phyloP scores from a whole-genome alignment of 306 rosid species.

The Amphicarpaea edgeworthii region DNA sequence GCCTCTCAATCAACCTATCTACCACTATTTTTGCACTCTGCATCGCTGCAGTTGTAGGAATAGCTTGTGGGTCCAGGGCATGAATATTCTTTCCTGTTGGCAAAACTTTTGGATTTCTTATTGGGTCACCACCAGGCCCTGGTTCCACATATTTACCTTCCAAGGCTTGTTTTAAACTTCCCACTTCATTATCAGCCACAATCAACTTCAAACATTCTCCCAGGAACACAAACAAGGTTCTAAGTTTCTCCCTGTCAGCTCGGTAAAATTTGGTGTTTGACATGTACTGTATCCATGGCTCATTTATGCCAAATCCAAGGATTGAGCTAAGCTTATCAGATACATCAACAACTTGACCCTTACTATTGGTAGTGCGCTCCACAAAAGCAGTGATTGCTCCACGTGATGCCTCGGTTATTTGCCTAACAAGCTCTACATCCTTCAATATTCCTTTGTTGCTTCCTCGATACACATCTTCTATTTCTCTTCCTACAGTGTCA shows the following conservation, averaged over 20 bases:
- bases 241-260: conserved; percentile 85
- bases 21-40: conserved; percentile 71
- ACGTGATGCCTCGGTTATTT: conserved; percentile 87
- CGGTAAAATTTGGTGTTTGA: conserved; percentile 88
- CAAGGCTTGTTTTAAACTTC: conserved; percentile 96
- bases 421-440: conserved; percentile 95
- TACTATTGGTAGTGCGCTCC: conserved; percentile 78
- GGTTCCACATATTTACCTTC: conserved; percentile 97
- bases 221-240: conserved; percentile 70
- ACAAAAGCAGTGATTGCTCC: conserved; percentile 86
- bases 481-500: conserved; percentile 83
- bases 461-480: conserved; percentile 84
- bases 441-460: conserved; percentile 88
- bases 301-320: conserved; percentile 90
- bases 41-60: conserved; percentile 94
- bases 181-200: conserved; percentile 92
- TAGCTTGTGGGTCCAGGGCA: conserved; percentile 93
- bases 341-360: conserved; percentile 96
- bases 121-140: conserved; percentile 99
- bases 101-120: conserved; percentile 89
- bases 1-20: conserved; percentile 62
- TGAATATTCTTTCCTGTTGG: conserved; percentile 98
- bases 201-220: conserved; percentile 88
- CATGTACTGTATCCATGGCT: conserved; percentile 93
- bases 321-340: conserved; percentile 69